Evolutionary conservation across 331 rosid genomes (phyloP).

Genomic region (Erythrophleum ivorense): DNA sequence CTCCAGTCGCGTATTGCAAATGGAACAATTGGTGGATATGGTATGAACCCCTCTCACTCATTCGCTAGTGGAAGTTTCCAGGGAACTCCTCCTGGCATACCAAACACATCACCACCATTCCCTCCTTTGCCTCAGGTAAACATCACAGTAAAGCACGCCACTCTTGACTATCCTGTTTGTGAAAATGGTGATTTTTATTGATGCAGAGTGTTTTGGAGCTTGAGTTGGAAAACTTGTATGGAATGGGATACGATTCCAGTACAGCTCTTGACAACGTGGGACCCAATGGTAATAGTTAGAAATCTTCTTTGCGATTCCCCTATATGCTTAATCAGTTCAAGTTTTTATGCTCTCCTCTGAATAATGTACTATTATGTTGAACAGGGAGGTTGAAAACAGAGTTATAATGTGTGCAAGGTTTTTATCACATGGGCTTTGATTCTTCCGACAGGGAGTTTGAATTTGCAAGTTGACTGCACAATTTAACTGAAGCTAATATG

Average conservation of each 20-base stretch:
- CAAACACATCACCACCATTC: slow-evolving; percentile 52
- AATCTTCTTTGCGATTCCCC: slow-evolving; percentile 15
- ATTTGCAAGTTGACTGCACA: slow-evolving; percentile 48
- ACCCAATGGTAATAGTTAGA: slow-evolving; percentile 57
- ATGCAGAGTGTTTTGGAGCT: slow-evolving; percentile 60
- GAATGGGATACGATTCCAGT: slow-evolving; percentile 65
- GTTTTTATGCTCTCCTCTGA: slow-evolving; percentile 1
- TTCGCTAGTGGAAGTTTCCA: slow-evolving; percentile 58
- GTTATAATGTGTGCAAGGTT: slow-evolving; percentile 46
- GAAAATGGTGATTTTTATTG: neutral
- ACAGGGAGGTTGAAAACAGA: slow-evolving; percentile 83
- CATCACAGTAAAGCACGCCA: slow-evolving; percentile 12
- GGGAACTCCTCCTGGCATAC: slow-evolving; percentile 50
- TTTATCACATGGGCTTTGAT: slow-evolving; percentile 32
- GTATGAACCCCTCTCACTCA: slow-evolving; percentile 54
- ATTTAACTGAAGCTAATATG: slow-evolving; percentile 43
- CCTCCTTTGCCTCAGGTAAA: slow-evolving; percentile 71
- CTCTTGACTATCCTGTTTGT: slow-evolving; percentile 15
- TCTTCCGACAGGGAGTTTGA: slow-evolving; percentile 36
- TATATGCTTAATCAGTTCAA: neutral
- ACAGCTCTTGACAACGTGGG: slow-evolving; percentile 57
- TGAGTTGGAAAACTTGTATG: slow-evolving; percentile 66
- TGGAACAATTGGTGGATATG: slow-evolving; percentile 54
- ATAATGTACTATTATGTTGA: slow-evolving; percentile 35
- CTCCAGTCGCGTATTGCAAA: slow-evolving; percentile 51